These are phyloP conservation scores for Kwoniella botswanensis DNA, from an alignment of 768 basidiomycete species.

Conservation along the genomic window DNA sequence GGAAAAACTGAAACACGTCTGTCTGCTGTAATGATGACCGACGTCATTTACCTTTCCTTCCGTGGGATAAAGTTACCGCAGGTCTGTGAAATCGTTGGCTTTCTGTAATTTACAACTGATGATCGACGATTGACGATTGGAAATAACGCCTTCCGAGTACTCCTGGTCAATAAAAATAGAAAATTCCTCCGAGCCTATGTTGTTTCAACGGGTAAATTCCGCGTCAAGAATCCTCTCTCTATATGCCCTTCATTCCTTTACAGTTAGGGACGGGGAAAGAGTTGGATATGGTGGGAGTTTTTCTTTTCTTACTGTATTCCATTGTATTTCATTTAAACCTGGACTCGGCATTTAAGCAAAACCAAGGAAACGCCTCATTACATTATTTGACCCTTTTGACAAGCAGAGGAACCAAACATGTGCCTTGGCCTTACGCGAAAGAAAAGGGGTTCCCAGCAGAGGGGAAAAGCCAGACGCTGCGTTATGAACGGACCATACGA, in stretches of 20 bases:
- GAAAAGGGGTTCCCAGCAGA: neutral
- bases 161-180: neutral
- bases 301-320: too few relatives aligned
- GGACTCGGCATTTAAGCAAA: neutral
- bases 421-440: constrained; percentile 1
- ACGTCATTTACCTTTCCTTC: neutral
- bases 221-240: neutral
- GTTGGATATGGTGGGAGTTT: too few relatives aligned
- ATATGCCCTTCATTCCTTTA: neutral
- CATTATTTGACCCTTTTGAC: neutral
- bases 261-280: neutral
- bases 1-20: neutral
- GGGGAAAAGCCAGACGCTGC: neutral
- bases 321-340: neutral
- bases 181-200: neutral
- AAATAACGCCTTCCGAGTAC: neutral
- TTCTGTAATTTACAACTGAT: neutral
- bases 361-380: neutral
- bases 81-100: neutral
- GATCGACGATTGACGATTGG: neutral
- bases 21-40: too few relatives aligned
- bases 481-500: too few relatives aligned
- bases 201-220: neutral
- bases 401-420: neutral
- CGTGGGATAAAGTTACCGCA: neutral